Percentiles rank a stretch among this genome's conserved stretches.
These are phyloP conservation scores for Kurtzmaniella quercitrusa DNA, from an alignment of 1,139 yeast genomes.

Conservation along the genomic window DNA sequence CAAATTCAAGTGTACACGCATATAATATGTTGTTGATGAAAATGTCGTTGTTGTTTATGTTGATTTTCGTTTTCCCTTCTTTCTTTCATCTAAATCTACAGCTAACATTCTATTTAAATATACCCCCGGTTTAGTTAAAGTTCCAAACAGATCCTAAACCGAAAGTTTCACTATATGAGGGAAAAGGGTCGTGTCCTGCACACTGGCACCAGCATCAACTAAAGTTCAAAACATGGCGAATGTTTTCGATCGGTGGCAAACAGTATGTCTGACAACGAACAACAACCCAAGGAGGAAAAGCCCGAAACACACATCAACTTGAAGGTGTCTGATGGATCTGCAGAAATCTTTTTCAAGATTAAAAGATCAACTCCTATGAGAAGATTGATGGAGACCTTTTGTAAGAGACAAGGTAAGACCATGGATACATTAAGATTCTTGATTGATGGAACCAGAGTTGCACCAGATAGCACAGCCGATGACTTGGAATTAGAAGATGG, in stretches of 20 bases:
- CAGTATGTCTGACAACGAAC: conserved; percentile 35
- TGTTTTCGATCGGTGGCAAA: conserved; percentile 1
- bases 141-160: neutral
- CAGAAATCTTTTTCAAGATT: conserved; percentile 94
- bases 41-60: neutral
- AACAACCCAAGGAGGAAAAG: conserved; percentile 48
- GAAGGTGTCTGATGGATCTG: conserved; percentile 88
- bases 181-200: neutral
- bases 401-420: conserved; percentile 95
- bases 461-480: conserved; percentile 88
- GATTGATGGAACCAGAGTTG: conserved; percentile 89
- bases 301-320: conserved; percentile 79
- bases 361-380: conserved; percentile 88
- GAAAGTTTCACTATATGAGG: no score
- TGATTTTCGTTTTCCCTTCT: neutral
- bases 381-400: conserved; percentile 96
- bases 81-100: no score
- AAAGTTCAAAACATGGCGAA: neutral
- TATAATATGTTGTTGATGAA: no score
- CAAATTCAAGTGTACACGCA: conserved; percentile 20
- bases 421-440: conserved; percentile 79
- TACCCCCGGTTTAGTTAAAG: neutral
- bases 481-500: conserved; percentile 90
- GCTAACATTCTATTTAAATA: neutral
- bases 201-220: neutral